phyloP scores from a whole-genome alignment of 2,329 filamentous ascomycete genomes.

The Epichloe coenophiala region DNA sequence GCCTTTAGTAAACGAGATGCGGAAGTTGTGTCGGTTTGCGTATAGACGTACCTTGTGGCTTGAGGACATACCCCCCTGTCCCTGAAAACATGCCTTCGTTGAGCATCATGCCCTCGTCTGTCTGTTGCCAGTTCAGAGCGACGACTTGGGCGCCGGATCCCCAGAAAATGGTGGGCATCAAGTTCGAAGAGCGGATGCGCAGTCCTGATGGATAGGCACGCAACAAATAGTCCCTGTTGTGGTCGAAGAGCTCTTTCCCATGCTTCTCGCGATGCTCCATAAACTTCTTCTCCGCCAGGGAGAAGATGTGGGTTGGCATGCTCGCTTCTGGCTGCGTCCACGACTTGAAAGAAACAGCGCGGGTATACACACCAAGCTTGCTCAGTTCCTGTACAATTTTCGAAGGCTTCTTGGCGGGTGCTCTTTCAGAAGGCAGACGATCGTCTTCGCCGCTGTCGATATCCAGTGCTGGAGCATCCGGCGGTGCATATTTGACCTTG shows the following conservation, averaged over 20 bases:
- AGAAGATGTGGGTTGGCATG: slow-evolving; percentile 59
- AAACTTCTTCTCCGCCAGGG: slow-evolving; percentile 49
- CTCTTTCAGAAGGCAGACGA: slow-evolving; percentile 28
- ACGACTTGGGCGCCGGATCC: slow-evolving; percentile 80
- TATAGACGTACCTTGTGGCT: slow-evolving; percentile 47
- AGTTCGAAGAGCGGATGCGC: slow-evolving; percentile 71
- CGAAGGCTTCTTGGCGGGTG: slow-evolving; percentile 30
- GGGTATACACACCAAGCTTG: slow-evolving; percentile 67
- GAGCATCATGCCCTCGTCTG: slow-evolving; percentile 89
- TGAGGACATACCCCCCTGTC: slow-evolving; percentile 73
- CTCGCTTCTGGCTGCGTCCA: slow-evolving; percentile 57
- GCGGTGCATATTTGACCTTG: slow-evolving; percentile 61
- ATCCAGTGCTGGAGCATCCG: slow-evolving; percentile 17
- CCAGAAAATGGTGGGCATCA: slow-evolving; percentile 79
- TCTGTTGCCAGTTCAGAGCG: slow-evolving; percentile 85
- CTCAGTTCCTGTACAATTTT: slow-evolving; percentile 64
- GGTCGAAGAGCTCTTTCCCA: slow-evolving; percentile 49
- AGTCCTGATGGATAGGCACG: slow-evolving; percentile 76
- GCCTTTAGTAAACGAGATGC: neutral
- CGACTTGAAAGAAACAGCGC: slow-evolving; percentile 68
- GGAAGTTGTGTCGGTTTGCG: neutral
- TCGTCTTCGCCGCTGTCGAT: slow-evolving; percentile 21
- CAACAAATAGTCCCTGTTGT: slow-evolving; percentile 76
- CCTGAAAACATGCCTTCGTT: slow-evolving; percentile 86
- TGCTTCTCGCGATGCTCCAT: slow-evolving; percentile 43